phyloP scores from a whole-genome alignment of 768 basidiomycete species.

The Termitomyces bulborhizus region DNA sequence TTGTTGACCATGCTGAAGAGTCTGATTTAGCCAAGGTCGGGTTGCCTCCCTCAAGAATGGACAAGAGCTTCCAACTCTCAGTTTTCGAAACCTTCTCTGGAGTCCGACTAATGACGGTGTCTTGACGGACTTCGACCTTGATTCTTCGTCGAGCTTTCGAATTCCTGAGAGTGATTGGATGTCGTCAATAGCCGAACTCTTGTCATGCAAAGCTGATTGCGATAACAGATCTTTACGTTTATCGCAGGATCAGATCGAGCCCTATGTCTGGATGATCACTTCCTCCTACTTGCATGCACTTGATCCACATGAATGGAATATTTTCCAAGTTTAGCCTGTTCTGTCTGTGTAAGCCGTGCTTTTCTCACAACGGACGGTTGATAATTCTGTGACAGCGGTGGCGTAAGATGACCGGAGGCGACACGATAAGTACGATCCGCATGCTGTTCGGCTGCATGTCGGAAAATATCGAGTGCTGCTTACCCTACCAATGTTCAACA shows the following conservation, averaged over 20 bases:
- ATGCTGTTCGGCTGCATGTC: slow-evolving; percentile 6
- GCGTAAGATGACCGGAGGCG: not conserved
- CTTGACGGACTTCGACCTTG: slow-evolving; percentile 11
- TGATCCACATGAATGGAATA: not conserved
- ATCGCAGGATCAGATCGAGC: slow-evolving; percentile 7
- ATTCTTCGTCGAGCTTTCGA: not conserved
- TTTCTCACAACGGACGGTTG: not conserved
- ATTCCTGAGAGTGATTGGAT: not conserved
- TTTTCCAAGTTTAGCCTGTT: not conserved
- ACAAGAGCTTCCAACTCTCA: not conserved
- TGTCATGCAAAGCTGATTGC: slow-evolving; percentile 8
- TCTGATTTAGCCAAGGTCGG: not conserved
- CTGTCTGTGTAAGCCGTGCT: not conserved
- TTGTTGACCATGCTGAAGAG: not conserved
- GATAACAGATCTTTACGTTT: slow-evolving; percentile 3
- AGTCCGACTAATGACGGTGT: not conserved
- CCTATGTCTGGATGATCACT: slow-evolving; percentile 10
- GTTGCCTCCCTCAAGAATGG: not conserved
- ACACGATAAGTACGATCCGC: not conserved
- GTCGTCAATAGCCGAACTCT: not conserved
- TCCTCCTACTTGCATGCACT: not conserved
- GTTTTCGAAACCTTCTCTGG: slow-evolving; percentile 5
- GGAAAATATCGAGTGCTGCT: not conserved
- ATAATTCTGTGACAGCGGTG: slow-evolving; percentile 3
- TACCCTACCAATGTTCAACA: not conserved